Evolutionary conservation across 768 basidiomycete species (phyloP), one percentile per base, ranked within the genome.

Genomic region (Roridomyces roridus): DNA sequence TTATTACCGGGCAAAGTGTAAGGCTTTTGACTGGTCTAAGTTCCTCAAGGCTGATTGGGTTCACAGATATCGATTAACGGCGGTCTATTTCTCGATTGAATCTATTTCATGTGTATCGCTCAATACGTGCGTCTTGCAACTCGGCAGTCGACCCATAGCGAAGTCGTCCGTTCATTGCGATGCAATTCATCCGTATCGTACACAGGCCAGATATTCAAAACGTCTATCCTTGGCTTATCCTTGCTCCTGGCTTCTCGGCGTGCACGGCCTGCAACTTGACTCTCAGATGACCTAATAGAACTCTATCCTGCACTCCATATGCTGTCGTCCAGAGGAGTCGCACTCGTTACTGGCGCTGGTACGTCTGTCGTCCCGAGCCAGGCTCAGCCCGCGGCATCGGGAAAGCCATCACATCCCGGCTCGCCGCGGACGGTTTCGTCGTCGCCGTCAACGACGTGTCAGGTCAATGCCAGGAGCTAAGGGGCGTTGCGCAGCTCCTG

Each of bases 371-470:
- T 7, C n/a, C n/a, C n/a, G n/a, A n/a, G n/a, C n/a, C n/a, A n/a
- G n/a, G n/a, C n/a, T n/a, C n/a, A 55, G 64, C 10, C 0, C 53
- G 52, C 23, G 54, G 54, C 5, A 75, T 76, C 25, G 76, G 76
- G 10, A 68, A 66, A 3, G 48, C 51, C 6, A 72, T 76, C 12
- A 72, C 76, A 8, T 46, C 75, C n/a, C 65, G 68, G 34, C 70
- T 77, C 9, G 76, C 74, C 0, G 61, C 53, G 4, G 73, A 76
- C 21, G 76, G 76, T 0, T 74, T 70, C 26, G 71, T 75, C 26
- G 47, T 77, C 10, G 72, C 59, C 1, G 51, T 77, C 15, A 77
- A 73, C 61, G 74, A 77, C 53, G 48, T 77, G n/a, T 20, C 59
- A 3, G n/a, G 36, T 2, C 64, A 67, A 18, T 51, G 55, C 18